A percentile compares a stretch with the other conserved stretches of the same genome.
Conservation (phyloP, 306 rosid genomes). For the Quercus dentata region DNA sequence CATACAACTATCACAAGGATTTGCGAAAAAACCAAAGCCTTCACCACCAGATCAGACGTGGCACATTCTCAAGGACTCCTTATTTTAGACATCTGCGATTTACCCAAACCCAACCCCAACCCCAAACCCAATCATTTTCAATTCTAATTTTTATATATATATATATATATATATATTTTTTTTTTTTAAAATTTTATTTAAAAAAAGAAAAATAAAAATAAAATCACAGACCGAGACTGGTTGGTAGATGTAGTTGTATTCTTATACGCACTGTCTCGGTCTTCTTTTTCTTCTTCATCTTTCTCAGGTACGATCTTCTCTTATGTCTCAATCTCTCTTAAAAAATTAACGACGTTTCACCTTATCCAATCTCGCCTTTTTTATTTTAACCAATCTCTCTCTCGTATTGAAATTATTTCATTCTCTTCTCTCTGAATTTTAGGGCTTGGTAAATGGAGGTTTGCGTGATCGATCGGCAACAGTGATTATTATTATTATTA, state of each 20-base stretch:
- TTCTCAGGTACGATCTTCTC: constrained; percentile 15
- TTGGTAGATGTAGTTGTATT: constrained; percentile 20
- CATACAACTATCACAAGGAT: no score
- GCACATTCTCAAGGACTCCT: neutral
- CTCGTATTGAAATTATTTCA: neutral
- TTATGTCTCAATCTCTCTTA: constrained; percentile 4
- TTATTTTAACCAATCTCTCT: neutral
- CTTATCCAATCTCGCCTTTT: neutral
- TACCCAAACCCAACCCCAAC: neutral
- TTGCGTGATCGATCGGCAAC: constrained; percentile 25
- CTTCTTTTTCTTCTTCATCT: neutral
- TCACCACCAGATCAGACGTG: neutral
- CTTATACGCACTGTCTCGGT: constrained; percentile 11
- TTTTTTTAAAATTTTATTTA: no score
- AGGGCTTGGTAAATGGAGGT: constrained; percentile 34
- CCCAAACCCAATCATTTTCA: neutral
- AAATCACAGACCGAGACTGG: constrained; percentile 13
- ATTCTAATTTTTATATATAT: neutral
- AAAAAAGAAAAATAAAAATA: no score
- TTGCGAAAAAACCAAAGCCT: no score
- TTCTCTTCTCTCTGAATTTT: constrained; percentile 21
- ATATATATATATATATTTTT: no score
- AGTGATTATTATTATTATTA: neutral
- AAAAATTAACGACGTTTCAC: neutral
- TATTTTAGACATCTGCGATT: neutral